phyloP scores from a whole-genome alignment of 2,329 filamentous ascomycete genomes.

The Colletotrichum gloeosporioides region DNA sequence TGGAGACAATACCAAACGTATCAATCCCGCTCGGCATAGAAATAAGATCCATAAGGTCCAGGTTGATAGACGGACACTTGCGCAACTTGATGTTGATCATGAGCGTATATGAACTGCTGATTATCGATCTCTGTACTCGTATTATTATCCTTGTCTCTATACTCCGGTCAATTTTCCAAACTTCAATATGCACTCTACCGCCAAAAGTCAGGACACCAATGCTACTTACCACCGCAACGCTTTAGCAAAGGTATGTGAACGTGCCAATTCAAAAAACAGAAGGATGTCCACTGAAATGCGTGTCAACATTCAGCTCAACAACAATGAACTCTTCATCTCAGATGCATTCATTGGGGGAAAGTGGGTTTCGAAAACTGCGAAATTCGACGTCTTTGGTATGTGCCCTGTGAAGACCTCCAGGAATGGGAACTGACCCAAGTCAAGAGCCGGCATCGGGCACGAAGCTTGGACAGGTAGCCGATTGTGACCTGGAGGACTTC shows the following conservation, averaged over 20 bases:
- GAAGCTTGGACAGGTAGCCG: conserved; percentile 54
- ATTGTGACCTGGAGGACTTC: conserved; percentile 37
- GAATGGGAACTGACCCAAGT: background rate
- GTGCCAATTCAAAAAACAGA: background rate
- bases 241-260: background rate
- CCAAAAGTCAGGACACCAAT: background rate
- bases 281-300: background rate
- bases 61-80: background rate
- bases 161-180: background rate
- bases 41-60: background rate
- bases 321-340: background rate
- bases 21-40: background rate
- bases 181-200: background rate
- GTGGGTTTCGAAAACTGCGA: background rate
- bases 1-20: background rate
- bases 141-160: background rate
- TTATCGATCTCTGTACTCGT: background rate
- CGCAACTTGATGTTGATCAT: background rate
- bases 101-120: background rate
- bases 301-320: background rate
- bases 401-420: background rate
- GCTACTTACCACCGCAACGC: background rate
- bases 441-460: conserved; percentile 54
- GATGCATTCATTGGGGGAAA: background rate
- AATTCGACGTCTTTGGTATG: background rate